Evolutionary conservation across 2,329 filamentous ascomycete species (phyloP), one percentile per base, ranked within the genome.

Genomic region (Eurotiales sp.): DNA sequence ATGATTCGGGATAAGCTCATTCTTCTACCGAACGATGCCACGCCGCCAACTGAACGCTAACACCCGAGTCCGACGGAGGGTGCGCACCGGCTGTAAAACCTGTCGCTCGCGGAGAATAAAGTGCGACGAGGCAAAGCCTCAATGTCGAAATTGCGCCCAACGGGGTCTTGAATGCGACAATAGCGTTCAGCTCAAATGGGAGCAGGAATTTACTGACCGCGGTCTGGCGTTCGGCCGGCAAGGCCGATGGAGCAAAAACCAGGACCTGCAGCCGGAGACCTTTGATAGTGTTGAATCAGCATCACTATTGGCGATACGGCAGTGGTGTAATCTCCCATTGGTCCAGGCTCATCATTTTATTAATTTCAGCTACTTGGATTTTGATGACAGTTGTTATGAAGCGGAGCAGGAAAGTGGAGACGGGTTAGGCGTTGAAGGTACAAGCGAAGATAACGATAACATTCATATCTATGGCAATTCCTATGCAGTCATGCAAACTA

Each of bases 161-260:
- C 45, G 50, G 49, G 58, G 56, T 15, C 55, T 55, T 6, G 8
- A n/a, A 2, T 61, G 59, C 41, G 44, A 53, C 12, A 61, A 44
- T 40, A 47, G 34, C 8, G 32, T 53, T 14, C 41, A 44, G 27
- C 48, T 70, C 11, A 70, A 69, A 59, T 70, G 67, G 67, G 61
- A 70, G 54, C 65, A 65, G 2, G 72, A 74, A 50, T 74, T 72
- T 54, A 57, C 56, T 46, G 69, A 62, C 46, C 68, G 68, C 8
- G 72, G 72, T 10, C 56, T 71, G 46, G 71, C 72, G 4, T 74
- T 74, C 59, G 72, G 72, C 4, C 62, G 72, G 46, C 60, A 69
- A 21, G 72, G 72, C 30, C 64, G 72, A 30, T 73, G 72, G 72
- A 70, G 59, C 50, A 70, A 70, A 54, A 48, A 54, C 36, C 56